Evolutionary conservation across 495 filamentous ascomycete genomes (phyloP).

Genomic region (Clohesyomyces aquaticus): DNA sequence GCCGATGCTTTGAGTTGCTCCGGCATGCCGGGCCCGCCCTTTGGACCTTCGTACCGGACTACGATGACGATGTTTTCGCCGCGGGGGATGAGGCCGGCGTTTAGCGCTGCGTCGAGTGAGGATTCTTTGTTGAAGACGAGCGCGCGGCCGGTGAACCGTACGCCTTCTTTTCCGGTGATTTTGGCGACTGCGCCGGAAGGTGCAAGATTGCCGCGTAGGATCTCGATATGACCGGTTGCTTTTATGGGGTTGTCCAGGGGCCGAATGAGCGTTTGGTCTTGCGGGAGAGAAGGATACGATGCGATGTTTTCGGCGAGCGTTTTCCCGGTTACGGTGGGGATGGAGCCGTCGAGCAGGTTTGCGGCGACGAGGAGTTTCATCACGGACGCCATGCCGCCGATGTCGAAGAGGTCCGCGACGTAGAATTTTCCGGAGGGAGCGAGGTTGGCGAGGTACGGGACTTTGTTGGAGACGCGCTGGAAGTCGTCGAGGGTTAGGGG

Average conservation of each 20-base stretch:
- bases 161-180: constrained; percentile 96
- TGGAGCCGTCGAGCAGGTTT: constrained; percentile 77
- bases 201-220: constrained; percentile 87
- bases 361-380: constrained; percentile 89
- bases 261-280: constrained; percentile 84
- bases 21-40: constrained; percentile 97
- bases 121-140: constrained; percentile 91
- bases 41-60: constrained; percentile 94
- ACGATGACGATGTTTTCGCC: constrained; percentile 87
- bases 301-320: constrained; percentile 87
- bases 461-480: constrained; percentile 83
- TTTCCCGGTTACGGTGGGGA: constrained; percentile 89
- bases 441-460: constrained; percentile 92
- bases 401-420: constrained; percentile 94
- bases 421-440: constrained; percentile 85
- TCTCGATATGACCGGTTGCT: constrained; percentile 81
- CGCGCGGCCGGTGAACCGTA: constrained; percentile 78
- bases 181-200: constrained; percentile 94
- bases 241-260: constrained; percentile 85
- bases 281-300: constrained; percentile 76
- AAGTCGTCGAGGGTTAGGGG: constrained; percentile 85
- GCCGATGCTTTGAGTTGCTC: constrained; percentile 90
- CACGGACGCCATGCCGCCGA: constrained; percentile 88
- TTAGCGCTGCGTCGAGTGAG: constrained; percentile 75
- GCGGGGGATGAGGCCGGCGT: constrained; percentile 69